phyloP scores from a whole-genome alignment of 2,329 filamentous ascomycete genomes.

The Pseudogymnoascus sp. region DNA sequence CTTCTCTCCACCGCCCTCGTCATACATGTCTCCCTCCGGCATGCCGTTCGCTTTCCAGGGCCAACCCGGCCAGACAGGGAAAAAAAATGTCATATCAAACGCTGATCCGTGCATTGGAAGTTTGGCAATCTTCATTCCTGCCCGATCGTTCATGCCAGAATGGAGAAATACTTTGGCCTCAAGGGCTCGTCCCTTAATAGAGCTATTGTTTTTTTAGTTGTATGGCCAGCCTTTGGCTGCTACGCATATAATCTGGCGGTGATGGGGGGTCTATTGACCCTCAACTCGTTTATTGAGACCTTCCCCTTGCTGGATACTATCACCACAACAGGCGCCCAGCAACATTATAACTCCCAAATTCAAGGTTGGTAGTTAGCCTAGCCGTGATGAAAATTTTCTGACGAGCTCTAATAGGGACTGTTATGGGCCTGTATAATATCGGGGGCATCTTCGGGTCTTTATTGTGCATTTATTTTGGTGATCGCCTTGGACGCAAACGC shows the following conservation, averaged over 20 bases:
- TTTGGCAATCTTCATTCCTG: neutral
- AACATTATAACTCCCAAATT: neutral
- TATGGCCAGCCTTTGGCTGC: slow-evolving; percentile 35
- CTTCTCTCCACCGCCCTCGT: neutral
- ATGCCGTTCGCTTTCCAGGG: neutral
- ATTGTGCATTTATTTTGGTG: slow-evolving; percentile 35
- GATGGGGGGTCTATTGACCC: slow-evolving; percentile 27
- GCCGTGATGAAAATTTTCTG: neutral
- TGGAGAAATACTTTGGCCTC: slow-evolving; percentile 10
- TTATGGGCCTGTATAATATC: slow-evolving; percentile 33
- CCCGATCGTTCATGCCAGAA: neutral
- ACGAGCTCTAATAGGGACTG: slow-evolving; percentile 23
- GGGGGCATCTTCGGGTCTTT: slow-evolving; percentile 33
- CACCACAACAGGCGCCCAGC: slow-evolving; percentile 4
- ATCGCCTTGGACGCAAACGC: slow-evolving; percentile 45
- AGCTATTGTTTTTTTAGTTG: slow-evolving; percentile 29
- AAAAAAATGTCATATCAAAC: neutral
- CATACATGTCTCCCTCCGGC: neutral
- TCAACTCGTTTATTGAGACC: slow-evolving; percentile 22
- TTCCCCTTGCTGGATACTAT: slow-evolving; percentile 34
- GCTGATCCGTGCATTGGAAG: neutral
- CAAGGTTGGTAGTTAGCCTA: neutral
- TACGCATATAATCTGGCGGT: slow-evolving; percentile 35
- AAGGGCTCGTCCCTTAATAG: slow-evolving; percentile 7
- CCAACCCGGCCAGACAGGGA: neutral